Percentiles rank a stretch among this genome's conserved stretches.
phyloP scores from a whole-genome alignment of 495 filamentous ascomycete species.

The Penicillium riverlandense region DNA sequence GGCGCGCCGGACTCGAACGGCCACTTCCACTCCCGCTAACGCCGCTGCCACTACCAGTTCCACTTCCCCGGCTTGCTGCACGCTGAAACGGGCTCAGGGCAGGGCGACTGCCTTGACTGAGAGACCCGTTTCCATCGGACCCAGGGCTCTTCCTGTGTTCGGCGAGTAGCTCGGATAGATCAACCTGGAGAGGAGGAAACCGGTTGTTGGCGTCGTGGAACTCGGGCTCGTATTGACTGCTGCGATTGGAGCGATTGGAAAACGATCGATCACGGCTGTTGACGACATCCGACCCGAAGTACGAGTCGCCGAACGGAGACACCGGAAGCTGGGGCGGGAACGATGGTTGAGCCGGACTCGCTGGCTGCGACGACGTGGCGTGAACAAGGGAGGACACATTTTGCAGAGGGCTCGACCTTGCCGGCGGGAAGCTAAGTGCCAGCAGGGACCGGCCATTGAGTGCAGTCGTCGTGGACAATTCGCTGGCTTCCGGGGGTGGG shows the following conservation, averaged over 20 bases:
- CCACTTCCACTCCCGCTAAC: conserved; percentile 36
- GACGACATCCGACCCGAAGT: conserved; percentile 30
- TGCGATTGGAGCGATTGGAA: conserved; percentile 39
- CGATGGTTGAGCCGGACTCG: conserved; percentile 30
- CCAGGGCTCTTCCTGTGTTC: conserved; percentile 27
- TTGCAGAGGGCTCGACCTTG: conserved; percentile 38
- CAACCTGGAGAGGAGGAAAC: conserved; percentile 26
- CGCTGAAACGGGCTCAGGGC: conserved; percentile 36
- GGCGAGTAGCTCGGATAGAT: conserved; percentile 26
- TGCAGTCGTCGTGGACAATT: conserved; percentile 22
- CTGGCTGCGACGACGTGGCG: conserved; percentile 29
- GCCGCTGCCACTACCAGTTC: conserved; percentile 39
- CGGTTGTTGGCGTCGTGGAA: conserved; percentile 28
- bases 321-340: conserved; percentile 31
- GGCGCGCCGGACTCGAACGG: conserved; percentile 36
- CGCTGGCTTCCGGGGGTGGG: conserved; percentile 24
- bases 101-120: conserved; percentile 22
- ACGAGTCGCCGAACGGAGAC: conserved; percentile 30
- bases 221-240: conserved; percentile 37
- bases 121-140: conserved; percentile 26
- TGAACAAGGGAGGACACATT: conserved; percentile 27
- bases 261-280: conserved; percentile 37
- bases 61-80: conserved; percentile 37
- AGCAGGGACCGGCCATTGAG: conserved; percentile 29
- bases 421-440: conserved; percentile 31